Evolutionary conservation across 2,329 filamentous ascomycete species (phyloP).

Genomic region (Colletotrichum musicola): DNA sequence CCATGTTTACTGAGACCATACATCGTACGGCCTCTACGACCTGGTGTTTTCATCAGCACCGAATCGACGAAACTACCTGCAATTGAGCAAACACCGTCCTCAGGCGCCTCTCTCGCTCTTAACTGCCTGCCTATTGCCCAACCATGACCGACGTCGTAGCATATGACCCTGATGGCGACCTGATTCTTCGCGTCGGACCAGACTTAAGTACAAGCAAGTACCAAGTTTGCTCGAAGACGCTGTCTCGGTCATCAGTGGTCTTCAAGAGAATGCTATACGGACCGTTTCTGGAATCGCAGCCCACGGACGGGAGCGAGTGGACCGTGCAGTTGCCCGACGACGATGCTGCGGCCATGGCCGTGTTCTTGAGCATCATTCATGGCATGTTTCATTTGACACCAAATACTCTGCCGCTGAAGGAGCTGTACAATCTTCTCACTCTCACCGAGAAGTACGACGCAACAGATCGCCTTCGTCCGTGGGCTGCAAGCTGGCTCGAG

Average conservation of each 20-base stretch:
- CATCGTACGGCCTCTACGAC: too few species aligned
- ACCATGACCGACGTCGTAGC: not conserved
- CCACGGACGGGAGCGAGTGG: constrained; percentile 39
- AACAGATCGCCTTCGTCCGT: not conserved
- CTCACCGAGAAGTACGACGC: constrained; percentile 12
- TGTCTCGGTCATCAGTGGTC: constrained; percentile 45
- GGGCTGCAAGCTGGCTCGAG: not conserved
- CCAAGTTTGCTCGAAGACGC: constrained; percentile 44
- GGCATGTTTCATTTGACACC: constrained; percentile 24
- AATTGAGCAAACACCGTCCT: too few species aligned
- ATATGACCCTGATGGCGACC: constrained; percentile 12
- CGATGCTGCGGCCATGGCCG: constrained; percentile 43
- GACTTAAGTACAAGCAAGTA: constrained; percentile 22
- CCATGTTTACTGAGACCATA: too few species aligned
- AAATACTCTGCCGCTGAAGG: not conserved
- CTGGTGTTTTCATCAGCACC: too few species aligned
- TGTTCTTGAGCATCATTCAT: constrained; percentile 49
- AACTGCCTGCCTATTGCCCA: not conserved
- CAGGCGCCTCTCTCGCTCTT: too few species aligned
- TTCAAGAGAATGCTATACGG: constrained; percentile 47
- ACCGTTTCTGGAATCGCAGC: constrained; percentile 43
- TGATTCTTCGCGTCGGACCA: constrained; percentile 9
- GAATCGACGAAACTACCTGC: too few species aligned
- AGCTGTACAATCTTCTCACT: not conserved
- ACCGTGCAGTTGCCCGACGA: constrained; percentile 48